Evolutionary conservation across 306 rosid species (phyloP), one percentile per base, ranked within the genome.

Genomic region (Quercus parvula): DNA sequence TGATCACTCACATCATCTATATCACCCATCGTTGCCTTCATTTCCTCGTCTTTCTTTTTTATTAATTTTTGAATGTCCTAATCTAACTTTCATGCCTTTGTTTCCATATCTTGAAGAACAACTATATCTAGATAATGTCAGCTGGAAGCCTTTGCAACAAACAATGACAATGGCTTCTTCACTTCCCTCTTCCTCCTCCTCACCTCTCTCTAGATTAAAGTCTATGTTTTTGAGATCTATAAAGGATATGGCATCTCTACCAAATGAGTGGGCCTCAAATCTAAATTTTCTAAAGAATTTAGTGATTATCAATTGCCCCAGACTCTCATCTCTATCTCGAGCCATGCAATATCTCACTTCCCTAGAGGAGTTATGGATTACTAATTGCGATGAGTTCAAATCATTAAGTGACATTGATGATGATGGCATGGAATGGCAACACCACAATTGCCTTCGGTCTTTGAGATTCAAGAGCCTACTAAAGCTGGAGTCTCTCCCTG

Each of bases 21-120:
- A 28, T 33, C 14, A 74, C 4, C 66, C 7, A 30, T 9, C 66
- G 2, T 11, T 75, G 33, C 78, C 78, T 58, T 33, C 35, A 14
- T 75, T 75, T 31, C 56, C 74, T 67, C 3, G 57, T 31, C 71
- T 66, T 76, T 5, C 70, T 44, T 66, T 46, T 27, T 25, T 78
- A 56, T 10, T 22, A 12, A 75, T 83, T 27, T 25, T 30, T 0
- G 74, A 38, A 25, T 83, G 80, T 3, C 61, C 57, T 4, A 14
- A 54, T 41, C 38, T 79, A 38, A 4, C 20, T 35, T 56, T 6
- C 13, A 74, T 75, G 70, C 70, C 78, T 13, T n/a, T 35, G 2
- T 75, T 57, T 44, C 70, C 78, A 2, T n/a, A 6, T 22, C 56
- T 75, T 2, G 35, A n/a, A 13, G 38, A 75, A 20, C 3, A 7